Conservation (phyloP, 2,329 filamentous ascomycete species). For the Penicillium sp. region DNA sequence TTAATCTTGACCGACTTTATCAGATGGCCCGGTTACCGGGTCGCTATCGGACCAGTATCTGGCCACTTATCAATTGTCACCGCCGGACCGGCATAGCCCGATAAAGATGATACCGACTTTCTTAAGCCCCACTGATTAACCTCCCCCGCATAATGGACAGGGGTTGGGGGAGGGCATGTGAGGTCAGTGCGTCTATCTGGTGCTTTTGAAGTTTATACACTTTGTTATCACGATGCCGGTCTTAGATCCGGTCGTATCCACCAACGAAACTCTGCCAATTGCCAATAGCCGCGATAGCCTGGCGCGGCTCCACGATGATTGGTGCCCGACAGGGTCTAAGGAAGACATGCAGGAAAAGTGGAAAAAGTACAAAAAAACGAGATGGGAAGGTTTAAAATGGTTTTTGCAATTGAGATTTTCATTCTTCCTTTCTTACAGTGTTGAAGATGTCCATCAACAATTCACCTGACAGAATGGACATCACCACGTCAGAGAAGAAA, state of each 20-base stretch:
- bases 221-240: constrained; percentile 1
- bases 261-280: constrained; percentile 3
- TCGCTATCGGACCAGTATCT: background rate
- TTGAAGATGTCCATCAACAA: background rate
- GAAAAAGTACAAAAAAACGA: background rate
- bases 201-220: background rate
- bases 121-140: background rate
- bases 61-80: background rate
- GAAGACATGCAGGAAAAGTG: constrained; percentile 4
- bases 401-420: background rate
- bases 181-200: background rate
- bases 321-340: constrained; percentile 5
- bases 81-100: constrained; percentile 3
- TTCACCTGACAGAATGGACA: constrained; percentile 1
- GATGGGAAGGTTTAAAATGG: background rate
- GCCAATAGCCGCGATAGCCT: background rate
- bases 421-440: background rate
- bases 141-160: constrained; percentile 2
- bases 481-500: constrained; percentile 7
- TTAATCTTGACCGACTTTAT: background rate
- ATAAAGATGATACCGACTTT: background rate
- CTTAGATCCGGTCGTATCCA: constrained; percentile 3
- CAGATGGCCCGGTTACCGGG: background rate
- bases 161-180: background rate
- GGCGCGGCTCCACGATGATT: constrained; percentile 3